Conservation (phyloP, 1,284 basidiomycete genomes). For the Fomitopsis betulina region DNA sequence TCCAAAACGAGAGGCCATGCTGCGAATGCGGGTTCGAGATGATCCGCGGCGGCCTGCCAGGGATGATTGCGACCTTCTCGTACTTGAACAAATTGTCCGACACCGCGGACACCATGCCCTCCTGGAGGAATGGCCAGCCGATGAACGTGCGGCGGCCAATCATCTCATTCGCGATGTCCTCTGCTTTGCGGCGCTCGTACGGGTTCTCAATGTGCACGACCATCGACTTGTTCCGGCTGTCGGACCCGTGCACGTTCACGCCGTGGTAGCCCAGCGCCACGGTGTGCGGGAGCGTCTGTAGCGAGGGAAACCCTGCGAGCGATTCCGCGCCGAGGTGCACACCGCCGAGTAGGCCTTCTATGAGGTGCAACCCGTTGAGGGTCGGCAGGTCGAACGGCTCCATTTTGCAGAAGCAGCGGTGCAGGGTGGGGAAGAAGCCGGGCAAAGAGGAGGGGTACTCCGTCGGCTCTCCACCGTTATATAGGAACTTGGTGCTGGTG, state of each 20-base stretch:
- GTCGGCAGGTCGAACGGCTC: slow-evolving; percentile 85
- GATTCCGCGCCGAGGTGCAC: slow-evolving; percentile 85
- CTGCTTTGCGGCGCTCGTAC: slow-evolving; percentile 62
- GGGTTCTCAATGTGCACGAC: slow-evolving; percentile 81
- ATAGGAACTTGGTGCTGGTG: slow-evolving; percentile 77
- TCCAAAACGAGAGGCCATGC: slow-evolving; percentile 68
- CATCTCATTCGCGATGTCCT: slow-evolving; percentile 73
- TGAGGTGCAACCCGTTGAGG: slow-evolving; percentile 81
- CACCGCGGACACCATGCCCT: slow-evolving; percentile 84
- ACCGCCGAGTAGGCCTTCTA: slow-evolving; percentile 86
- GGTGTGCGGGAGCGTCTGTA: slow-evolving; percentile 84
- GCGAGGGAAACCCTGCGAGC: slow-evolving; percentile 93
- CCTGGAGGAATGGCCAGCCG: slow-evolving; percentile 93
- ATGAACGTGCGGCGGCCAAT: slow-evolving; percentile 79
- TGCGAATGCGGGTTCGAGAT: slow-evolving; percentile 69
- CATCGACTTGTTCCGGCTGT: slow-evolving; percentile 91
- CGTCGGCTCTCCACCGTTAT: slow-evolving; percentile 58
- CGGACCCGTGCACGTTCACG: slow-evolving; percentile 91
- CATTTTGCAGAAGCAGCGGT: slow-evolving; percentile 76
- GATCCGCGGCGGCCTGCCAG: slow-evolving; percentile 51
- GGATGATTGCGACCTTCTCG: slow-evolving; percentile 61
- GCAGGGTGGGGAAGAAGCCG: slow-evolving; percentile 92
- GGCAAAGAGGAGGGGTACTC: slow-evolving; percentile 88
- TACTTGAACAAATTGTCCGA: slow-evolving; percentile 90
- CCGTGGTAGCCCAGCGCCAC: slow-evolving; percentile 80